Evolutionary conservation across 306 rosid genomes (phyloP), one percentile per base, ranked within the genome.

Genomic region (Quercus engelmannii): DNA sequence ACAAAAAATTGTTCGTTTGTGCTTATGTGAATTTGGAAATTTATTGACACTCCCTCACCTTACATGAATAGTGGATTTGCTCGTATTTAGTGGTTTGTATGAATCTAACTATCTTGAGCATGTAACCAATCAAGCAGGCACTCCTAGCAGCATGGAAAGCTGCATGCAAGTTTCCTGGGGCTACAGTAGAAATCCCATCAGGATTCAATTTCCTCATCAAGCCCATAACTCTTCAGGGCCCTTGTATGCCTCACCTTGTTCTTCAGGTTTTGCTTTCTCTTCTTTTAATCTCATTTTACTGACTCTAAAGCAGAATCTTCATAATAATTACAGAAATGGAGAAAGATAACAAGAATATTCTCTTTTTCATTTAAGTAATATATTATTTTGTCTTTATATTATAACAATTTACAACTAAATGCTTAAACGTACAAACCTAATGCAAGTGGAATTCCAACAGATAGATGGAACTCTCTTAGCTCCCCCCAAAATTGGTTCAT

Each of bases 381-480:
- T 55, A 55, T 41, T 71, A 63, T 74, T 78, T 38, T 38, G 46
- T 38, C 46, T 38, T 38, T 68, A 78, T 55, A 69, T 33, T 55
- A 69, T 33, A 49, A 71, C 57, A 38, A 38, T 78, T 58, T 28
- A 55, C 58, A 49, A 63, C n/a, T 33, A 65, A 10, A 5, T 81
- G 69, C 73, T 23, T 78, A 10, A 18, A 52, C 2, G 11, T 28
- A 20, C 11, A 74, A 64, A 58, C 55, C 74, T 83, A 58, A 61
- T 83, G 59, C 6, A 17, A 71, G 46, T 69, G 57, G 7, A 79
- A 55, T 75, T 85, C 5, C 65, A 70, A 81, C 98, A 95, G 98
- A 85, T 95, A 76, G 94, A 95, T 84, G 99, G 98, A 73, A 89
- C 85, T 74, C 73, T 95, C 10, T 79, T 91, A 82, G 97, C 98